Conservation (phyloP, 2,329 filamentous ascomycete species). For the Dothideomycetes sp. region DNA sequence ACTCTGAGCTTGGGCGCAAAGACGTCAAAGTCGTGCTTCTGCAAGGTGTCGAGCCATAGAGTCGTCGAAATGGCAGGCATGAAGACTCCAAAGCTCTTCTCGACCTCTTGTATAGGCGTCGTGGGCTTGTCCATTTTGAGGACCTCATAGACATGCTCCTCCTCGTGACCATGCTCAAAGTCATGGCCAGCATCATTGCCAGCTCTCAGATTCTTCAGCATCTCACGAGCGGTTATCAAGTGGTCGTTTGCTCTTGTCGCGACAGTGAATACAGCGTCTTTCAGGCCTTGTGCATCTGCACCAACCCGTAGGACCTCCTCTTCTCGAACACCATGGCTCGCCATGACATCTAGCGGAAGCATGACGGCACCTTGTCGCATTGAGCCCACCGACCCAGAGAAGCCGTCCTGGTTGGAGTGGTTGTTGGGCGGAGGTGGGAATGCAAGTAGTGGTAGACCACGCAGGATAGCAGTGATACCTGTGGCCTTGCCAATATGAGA, state of each 20-base stretch:
- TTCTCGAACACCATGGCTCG: slow-evolving; percentile 66
- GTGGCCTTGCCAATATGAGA: slow-evolving; percentile 92
- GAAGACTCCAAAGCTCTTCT: slow-evolving; percentile 65
- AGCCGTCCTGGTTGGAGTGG: slow-evolving; percentile 37
- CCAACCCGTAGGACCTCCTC: slow-evolving; percentile 82
- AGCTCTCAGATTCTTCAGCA: slow-evolving; percentile 69
- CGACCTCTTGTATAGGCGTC: slow-evolving; percentile 40
- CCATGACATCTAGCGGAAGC: slow-evolving; percentile 83
- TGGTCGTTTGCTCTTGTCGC: slow-evolving; percentile 94
- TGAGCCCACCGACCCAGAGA: slow-evolving; percentile 28
- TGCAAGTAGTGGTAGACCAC: slow-evolving; percentile 79
- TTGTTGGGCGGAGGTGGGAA: slow-evolving; percentile 55
- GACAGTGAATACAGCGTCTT: slow-evolving; percentile 83
- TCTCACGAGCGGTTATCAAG: slow-evolving; percentile 83
- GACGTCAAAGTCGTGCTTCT: slow-evolving; percentile 77
- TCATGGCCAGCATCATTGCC: slow-evolving; percentile 71
- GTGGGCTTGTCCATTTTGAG: slow-evolving; percentile 10
- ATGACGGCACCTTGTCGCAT: slow-evolving; percentile 55
- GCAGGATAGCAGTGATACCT: slow-evolving; percentile 76
- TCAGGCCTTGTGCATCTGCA: slow-evolving; percentile 64
- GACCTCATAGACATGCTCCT: slow-evolving; percentile 49
- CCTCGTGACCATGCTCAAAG: slow-evolving; percentile 77
- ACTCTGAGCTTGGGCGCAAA: slow-evolving; percentile 52
- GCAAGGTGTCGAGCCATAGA: slow-evolving; percentile 66
- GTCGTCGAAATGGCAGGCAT: slow-evolving; percentile 69